phyloP scores from a whole-genome alignment of 2,329 filamentous ascomycete genomes.

The Ophiocordyceps camponoti-floridani region DNA sequence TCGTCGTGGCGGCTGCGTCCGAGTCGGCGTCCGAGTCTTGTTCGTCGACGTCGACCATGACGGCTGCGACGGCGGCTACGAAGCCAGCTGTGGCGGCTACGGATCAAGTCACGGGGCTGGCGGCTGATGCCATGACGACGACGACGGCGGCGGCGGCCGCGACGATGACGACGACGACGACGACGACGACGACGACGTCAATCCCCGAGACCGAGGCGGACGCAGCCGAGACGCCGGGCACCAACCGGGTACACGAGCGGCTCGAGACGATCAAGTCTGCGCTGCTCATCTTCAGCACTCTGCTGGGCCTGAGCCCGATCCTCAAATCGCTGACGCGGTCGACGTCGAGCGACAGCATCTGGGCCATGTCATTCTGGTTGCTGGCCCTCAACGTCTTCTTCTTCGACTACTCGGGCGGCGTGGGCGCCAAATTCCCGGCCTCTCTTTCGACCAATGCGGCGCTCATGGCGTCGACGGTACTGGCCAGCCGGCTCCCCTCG shows the following conservation, averaged over 20 bases:
- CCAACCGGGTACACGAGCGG: constrained; percentile 28
- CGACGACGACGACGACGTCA: no score
- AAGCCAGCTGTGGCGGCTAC: not conserved
- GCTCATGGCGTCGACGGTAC: constrained; percentile 86
- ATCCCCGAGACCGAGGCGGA: not conserved
- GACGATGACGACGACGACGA: not conserved
- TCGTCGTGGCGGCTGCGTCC: not conserved
- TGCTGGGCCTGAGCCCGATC: constrained; percentile 84
- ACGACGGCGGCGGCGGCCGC: not conserved
- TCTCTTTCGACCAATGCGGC: constrained; percentile 86
- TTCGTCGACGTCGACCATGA: not conserved
- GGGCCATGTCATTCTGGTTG: constrained; percentile 89
- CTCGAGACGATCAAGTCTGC: constrained; percentile 82
- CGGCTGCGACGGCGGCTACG: no score
- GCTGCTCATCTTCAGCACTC: constrained; percentile 77
- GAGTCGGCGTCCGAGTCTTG: no score
- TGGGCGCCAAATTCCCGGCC: constrained; percentile 46
- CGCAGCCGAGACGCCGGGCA: not conserved
- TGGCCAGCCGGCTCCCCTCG: constrained; percentile 73
- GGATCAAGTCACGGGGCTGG: not conserved
- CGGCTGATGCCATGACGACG: not conserved
- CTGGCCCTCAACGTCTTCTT: constrained; percentile 94
- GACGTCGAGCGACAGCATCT: constrained; percentile 87
- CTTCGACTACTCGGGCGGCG: constrained; percentile 77
- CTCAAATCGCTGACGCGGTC: constrained; percentile 90